Evolutionary conservation across 768 basidiomycete genomes (phyloP), one percentile per base, ranked within the genome.

Genomic region (Xerocomellus chrysenteron): DNA sequence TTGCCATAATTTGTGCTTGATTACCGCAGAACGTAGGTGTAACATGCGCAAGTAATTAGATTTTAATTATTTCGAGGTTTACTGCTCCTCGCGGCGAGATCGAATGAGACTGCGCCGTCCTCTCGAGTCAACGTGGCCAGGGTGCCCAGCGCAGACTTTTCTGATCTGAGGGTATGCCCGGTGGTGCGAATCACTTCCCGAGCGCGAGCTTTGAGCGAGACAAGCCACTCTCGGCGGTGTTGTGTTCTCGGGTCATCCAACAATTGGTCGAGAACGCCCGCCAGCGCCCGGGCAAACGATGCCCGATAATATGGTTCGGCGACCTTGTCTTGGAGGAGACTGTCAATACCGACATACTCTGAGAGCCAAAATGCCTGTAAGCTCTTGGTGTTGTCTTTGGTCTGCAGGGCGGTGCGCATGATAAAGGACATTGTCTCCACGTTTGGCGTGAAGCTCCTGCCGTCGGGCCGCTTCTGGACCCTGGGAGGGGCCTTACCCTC

Each of bases 281-380:
- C 54, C 5, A 85, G 60, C 2, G 78, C 75, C 33, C 73, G 66
- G 5, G 82, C 78, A 32, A 88, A 73, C 59, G 83, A 85, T 13
- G 73, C 68, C 6, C 73, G 74, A 68, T 75, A 75, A 66, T 82
- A 82, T 2, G 57, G 49, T 41, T 63, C 57, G 42, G 68, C 52
- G 44, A 43, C 28, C 49, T 60, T 30, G 37, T 59, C 54, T 43
- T 43, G 57, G 19, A 82, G 66, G 28, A 83, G 63, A 17, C 47
- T 55, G 28, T 74, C 74, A 10, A 75, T 68, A 39, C 80, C 78
- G 44, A 85, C 68, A 62, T 79, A 69, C 57, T 78, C 70, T 9
- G 83, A 66, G 6, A 92, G 81, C 37, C 88, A 81, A 52, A 90
- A 62, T 55, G 78, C 80, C 62, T 89, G 86, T 24, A 82, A 80